Base-by-base conservation (phyloP, 1,284 basidiomycete genomes). In the Cryptococcus sp. region DNA sequence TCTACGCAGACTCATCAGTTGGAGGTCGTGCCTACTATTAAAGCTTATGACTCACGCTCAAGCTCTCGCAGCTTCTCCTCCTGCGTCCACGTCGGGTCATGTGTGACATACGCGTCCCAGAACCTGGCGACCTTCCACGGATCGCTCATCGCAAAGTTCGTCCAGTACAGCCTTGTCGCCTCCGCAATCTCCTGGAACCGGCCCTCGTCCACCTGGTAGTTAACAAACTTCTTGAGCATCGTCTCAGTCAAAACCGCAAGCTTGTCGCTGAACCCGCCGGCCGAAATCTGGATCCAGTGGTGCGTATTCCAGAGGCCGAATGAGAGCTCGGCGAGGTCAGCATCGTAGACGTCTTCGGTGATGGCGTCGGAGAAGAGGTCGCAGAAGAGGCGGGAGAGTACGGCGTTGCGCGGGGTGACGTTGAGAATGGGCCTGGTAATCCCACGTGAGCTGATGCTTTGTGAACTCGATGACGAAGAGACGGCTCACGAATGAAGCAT, bases 231-330 rank as follows among this genome's bases (percentile, higher is more conserved):
- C 61, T 87, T 83, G 44, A 97, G 74, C 54, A 98, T 85, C 60
- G 87, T 83, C 66, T 87, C 80, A 8, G 87, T 82, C 36, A 98
- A 82, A 0, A 89, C 83, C 6, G 84, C 79, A 39, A 98, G 81
- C 78, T 97, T 98, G 79, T 98, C 94, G 71, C 95, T 96, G 79
- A 97, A 98, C 1, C 96, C 96, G 50, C 82, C 83, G 47, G 93
- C 79, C 9, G 82, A 80, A 35, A 97, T 75, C 47, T 81, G 83
- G 40, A 98, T 75, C 2, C 89, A 88, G 33, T 87, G 85, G 7
- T 81, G 81, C 61, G 86, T 82, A 33, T 83, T 80, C 37, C 83
- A 80, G 64, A 96, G 82, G 65, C 80, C 82, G 78, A 96, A 98
- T 13, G 80, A 80, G 47, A 98, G 81, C 15, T 93, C 93, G 33